Evolutionary conservation across 139 green algal genomes (phyloP), one percentile per base, ranked within the genome.

Genomic region (Tetraselmis striata): DNA sequence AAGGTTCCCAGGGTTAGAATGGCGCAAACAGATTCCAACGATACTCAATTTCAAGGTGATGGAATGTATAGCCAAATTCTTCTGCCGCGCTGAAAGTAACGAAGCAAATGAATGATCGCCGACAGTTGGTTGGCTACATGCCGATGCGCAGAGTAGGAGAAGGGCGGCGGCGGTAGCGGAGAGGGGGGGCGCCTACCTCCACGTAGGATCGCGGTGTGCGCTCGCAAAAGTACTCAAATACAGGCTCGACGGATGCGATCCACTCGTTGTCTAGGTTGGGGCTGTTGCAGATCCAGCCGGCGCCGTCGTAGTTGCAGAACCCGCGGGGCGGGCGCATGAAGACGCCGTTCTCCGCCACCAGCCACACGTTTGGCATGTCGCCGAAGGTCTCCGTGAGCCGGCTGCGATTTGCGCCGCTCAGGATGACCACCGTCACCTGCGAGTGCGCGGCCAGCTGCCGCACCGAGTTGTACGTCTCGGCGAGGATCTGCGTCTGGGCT

Each of bases 181-280:
- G 45, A 67, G 45, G 45, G 45, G 45, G 18, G 45, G 45, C 11
- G 45, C 11, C 45, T n/a, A 67, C 45, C 85, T 99, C 95, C 59
- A 99, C 95, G 82, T 96, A 98, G 26, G 85, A 91, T 23, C 96
- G 88, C 2, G 96, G 96, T 27, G 96, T 99, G 81, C 97, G 90
- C 91, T 99, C 96, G 81, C 95, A 98, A 80, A 99, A 99, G 90
- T 98, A 98, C 79, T 99, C 96, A 79, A 99, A 97, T 30, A 99
- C 97, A 18, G 97, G 88, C 88, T 96, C 90, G 45, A 99, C 96
- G 30, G 84, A 93, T 84, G 98, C 95, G 86, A 97, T 95, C 96
- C 96, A 99, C 29, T 98, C 96, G 31, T 93, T 87, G 80, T 92
- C 92, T 23, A 67, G 45, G 45, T 67, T 67, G 45, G 45, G 45